These are phyloP conservation scores for Lachancea quebecensis DNA, from an alignment of 805 yeast species.

Conservation along the genomic window DNA sequence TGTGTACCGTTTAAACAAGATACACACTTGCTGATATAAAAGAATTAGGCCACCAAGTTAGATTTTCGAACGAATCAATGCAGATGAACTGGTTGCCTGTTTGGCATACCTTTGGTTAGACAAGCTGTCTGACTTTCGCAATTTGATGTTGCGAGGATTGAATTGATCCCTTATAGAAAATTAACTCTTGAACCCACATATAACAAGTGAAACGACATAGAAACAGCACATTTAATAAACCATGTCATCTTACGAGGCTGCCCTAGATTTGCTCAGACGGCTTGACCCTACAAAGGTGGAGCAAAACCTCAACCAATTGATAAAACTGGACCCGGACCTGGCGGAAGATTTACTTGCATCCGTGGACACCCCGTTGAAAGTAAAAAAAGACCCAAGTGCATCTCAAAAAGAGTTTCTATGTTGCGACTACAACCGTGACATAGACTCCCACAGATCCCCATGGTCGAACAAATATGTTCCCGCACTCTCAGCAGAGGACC, in stretches of 20 bases:
- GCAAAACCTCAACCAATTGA: constrained; percentile 39
- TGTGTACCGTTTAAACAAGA: no score
- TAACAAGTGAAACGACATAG: no score
- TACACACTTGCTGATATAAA: no score
- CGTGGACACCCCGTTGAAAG: constrained; percentile 72
- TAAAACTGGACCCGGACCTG: constrained; percentile 48
- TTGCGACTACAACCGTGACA: constrained; percentile 94
- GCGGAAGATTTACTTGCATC: constrained; percentile 84
- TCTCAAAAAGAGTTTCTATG: constrained; percentile 56
- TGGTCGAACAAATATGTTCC: constrained; percentile 67
- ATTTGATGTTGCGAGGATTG: no score
- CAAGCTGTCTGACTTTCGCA: no score
- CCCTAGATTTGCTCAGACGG: constrained; percentile 70
- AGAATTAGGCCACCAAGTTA: no score
- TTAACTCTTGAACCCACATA: no score
- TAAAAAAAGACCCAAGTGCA: constrained; percentile 32
- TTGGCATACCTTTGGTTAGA: no score
- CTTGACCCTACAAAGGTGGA: constrained; percentile 59
- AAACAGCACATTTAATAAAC: not conserved
- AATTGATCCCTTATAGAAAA: no score
- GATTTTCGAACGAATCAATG: no score
- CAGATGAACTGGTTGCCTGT: no score
- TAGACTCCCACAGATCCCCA: constrained; percentile 87
- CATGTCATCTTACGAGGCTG: constrained; percentile 49
- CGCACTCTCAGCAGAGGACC: constrained; percentile 38